These are phyloP conservation scores for Wickerhamia fluorescens DNA, from an alignment of 805 yeast species.

Conservation along the genomic window DNA sequence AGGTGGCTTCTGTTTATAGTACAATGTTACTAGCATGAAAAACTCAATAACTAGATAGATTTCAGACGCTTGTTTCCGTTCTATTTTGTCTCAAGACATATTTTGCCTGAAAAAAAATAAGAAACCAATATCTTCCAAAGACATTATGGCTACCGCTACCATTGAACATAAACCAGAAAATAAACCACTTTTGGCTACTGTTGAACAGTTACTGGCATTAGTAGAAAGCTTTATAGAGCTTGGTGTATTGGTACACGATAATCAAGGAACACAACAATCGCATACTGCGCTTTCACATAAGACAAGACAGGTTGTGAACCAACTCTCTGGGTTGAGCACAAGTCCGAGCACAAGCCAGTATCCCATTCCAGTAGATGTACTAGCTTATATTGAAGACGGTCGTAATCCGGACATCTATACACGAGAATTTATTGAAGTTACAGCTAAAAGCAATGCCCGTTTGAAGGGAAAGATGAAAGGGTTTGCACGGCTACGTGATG, in stretches of 20 bases:
- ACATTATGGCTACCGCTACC: conserved; percentile 17
- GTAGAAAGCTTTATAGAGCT: conserved; percentile 79
- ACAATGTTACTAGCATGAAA: too few species aligned
- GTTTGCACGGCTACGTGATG: conserved; percentile 52
- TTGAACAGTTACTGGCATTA: conserved; percentile 17
- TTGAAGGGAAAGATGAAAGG: conserved; percentile 80
- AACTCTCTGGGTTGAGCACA: conserved; percentile 26
- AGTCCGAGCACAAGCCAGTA: conserved; percentile 27
- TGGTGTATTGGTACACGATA: conserved; percentile 90
- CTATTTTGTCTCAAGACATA: too few species aligned
- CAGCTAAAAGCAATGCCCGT: conserved; percentile 83
- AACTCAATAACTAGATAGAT: too few species aligned
- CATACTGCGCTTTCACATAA: conserved; percentile 39
- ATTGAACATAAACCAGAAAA: conserved; percentile 11
- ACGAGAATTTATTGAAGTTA: conserved; percentile 90
- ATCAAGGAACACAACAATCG: conserved; percentile 81
- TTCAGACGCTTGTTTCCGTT: too few species aligned
- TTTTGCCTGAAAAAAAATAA: too few species aligned
- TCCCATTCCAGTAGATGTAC: conserved; percentile 74
- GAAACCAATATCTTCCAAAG: too few species aligned
- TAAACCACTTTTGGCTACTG: conserved; percentile 17
- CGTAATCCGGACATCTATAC: conserved; percentile 96
- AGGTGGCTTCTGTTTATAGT: too few species aligned
- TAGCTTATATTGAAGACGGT: conserved; percentile 90
- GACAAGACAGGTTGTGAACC: conserved; percentile 36